Percentiles rank a stretch among this genome's conserved stretches.
Conservation (phyloP, 345 rosid species). For the Mangifera indica region DNA sequence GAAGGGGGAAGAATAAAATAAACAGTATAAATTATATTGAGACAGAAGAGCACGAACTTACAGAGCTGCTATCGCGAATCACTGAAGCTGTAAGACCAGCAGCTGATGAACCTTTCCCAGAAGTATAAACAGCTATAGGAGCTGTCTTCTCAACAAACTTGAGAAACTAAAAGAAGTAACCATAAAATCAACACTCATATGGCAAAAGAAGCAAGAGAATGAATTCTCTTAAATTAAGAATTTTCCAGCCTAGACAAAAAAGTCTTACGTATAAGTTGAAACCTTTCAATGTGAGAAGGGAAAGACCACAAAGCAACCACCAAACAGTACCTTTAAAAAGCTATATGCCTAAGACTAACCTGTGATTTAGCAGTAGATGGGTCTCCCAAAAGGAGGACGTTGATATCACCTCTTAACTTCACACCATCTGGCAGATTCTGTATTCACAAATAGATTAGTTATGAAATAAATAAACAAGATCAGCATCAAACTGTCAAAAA, state of each 20-base stretch:
- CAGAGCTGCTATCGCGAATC: slow-evolving; percentile 79
- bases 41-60: slow-evolving; percentile 38
- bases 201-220: not conserved
- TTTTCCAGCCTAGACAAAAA: not conserved
- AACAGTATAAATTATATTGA: not conserved
- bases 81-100: slow-evolving; percentile 99
- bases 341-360: slow-evolving; percentile 33
- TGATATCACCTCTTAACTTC: slow-evolving; percentile 91
- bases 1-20: not conserved
- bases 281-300: not conserved
- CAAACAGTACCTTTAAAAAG: not conserved
- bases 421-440: slow-evolving; percentile 93
- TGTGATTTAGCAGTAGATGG: slow-evolving; percentile 99
- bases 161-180: slow-evolving; percentile 56
- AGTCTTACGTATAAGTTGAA: not conserved
- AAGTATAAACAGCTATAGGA: slow-evolving; percentile 94
- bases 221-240: not conserved
- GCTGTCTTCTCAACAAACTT: slow-evolving; percentile 98
- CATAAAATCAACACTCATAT: slow-evolving; percentile 23
- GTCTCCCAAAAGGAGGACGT: slow-evolving; percentile 90
- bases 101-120: slow-evolving; percentile 97
- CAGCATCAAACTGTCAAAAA: slow-evolving; percentile 8
- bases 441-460: slow-evolving; percentile 12
- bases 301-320: slow-evolving; percentile 4
- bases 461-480: slow-evolving; percentile 1